These are phyloP conservation scores for Zygosaccharomyces pseudorouxii DNA, from an alignment of 805 yeast genomes.

Conservation along the genomic window DNA sequence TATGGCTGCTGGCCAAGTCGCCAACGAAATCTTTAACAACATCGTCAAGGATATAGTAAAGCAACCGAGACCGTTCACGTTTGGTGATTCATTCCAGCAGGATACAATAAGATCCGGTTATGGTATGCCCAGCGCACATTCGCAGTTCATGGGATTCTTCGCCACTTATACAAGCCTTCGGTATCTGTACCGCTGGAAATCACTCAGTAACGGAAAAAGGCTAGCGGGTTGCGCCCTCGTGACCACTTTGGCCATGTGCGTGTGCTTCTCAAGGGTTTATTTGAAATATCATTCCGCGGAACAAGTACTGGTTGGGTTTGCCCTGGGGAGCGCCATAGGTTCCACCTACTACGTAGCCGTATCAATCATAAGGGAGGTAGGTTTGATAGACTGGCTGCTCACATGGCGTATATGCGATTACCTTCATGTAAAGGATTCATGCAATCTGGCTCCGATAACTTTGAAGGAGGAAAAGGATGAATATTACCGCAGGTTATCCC, in stretches of 20 bases:
- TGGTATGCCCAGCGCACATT: conserved; percentile 97
- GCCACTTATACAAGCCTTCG: conserved; percentile 51
- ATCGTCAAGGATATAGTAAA: conserved; percentile 57
- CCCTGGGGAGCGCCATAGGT: conserved; percentile 60
- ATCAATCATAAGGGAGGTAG: conserved; percentile 56
- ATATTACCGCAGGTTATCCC: conserved; percentile 28
- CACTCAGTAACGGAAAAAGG: conserved; percentile 32
- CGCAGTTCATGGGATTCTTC: conserved; percentile 91
- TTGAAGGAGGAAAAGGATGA: conserved; percentile 44
- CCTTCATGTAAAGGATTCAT: conserved; percentile 58
- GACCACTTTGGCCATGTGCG: conserved; percentile 33
- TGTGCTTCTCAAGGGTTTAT: conserved; percentile 71
- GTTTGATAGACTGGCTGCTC: conserved; percentile 62
- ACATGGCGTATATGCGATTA: conserved; percentile 49
- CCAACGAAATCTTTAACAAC: conserved; percentile 69
- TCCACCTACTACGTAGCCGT: conserved; percentile 50
- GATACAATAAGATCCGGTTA: conserved; percentile 53
- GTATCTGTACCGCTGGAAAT: conserved; percentile 41
- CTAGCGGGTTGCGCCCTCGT: conserved; percentile 26
- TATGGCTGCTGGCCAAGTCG: conserved; percentile 79
- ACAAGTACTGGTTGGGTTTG: conserved; percentile 72
- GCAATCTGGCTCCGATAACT: conserved; percentile 44
- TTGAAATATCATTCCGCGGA: conserved; percentile 66
- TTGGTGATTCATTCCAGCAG: conserved; percentile 35
- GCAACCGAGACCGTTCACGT: conserved; percentile 66